Base-by-base conservation (phyloP, 2,329 filamentous ascomycete species). In the Chaetomiaceae sp. region DNA sequence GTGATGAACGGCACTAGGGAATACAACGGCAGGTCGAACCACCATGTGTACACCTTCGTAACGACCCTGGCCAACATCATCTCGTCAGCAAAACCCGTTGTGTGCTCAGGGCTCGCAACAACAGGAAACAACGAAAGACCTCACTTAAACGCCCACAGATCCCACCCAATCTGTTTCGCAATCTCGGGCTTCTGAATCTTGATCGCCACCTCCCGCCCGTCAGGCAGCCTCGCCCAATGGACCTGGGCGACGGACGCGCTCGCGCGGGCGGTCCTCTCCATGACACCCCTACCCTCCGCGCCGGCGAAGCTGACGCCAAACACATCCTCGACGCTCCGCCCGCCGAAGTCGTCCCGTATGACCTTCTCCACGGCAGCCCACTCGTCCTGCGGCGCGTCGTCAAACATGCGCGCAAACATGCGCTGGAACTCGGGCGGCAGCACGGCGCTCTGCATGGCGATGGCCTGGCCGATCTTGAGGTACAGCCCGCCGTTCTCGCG, bases 101-200 rank as follows among this genome's bases (percentile, higher is more conserved):
- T 17, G 11, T 10, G 7, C 10, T 2, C 19, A 19, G 6, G 22
- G 17, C 34, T 11, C 29, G 15, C 10, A 34, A 9, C 5, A 39
- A 37, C 29, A 19, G 36, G 37, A 64, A n/a, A n/a, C 10, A 34
- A 9, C 5, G 39, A 37, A 27, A 19, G 36, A 36, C 63, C 76
- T 68, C 66, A 86, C 77, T 89, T 89, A 73, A 96, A 96, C 3
- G 90, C 84, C 89, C 89, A 96, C 42, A 98, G 65, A 72, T 98
- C 93, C 89, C 89, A 95, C 4, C 83, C 81, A 30, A 96, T 86
- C 68, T 97, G 93, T 61, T 84, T 82, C 17, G 79, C 82, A 62
- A 98, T 97, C 72, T 96, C 91, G 41, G 84, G 79, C 71, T 97
- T 98, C 72, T 98, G 93, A 4, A 98, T 83, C 71, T 98, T 98